A percentile compares a stretch with the other conserved stretches of the same genome.
Conservation (phyloP, 2,329 filamentous ascomycete genomes). For the Aspergillus amoenus region DNA sequence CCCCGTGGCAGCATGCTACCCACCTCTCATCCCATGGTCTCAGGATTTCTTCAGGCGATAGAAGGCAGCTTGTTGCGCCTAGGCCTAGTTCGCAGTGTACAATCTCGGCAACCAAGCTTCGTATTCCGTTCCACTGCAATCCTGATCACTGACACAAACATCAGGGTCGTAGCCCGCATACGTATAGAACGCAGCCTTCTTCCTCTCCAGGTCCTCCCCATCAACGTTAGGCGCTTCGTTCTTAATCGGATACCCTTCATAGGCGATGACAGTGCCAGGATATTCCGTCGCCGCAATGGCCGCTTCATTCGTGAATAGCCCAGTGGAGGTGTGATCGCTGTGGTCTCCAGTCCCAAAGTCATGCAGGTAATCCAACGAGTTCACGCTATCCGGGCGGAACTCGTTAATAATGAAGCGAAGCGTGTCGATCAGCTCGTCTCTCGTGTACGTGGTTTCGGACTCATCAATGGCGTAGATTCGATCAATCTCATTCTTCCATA, state of each 20-base stretch:
- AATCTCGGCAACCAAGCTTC: constrained; percentile 1
- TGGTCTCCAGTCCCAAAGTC: constrained; percentile 12
- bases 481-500: constrained; percentile 7
- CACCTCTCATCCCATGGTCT: no score
- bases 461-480: background rate
- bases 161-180: constrained; percentile 7
- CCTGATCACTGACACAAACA: constrained; percentile 5
- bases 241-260: constrained; percentile 14
- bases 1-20: no score
- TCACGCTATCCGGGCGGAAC: constrained; percentile 1
- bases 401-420: constrained; percentile 1
- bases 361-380: constrained; percentile 9
- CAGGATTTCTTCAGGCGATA: no score
- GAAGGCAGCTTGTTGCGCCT: no score
- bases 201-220: constrained; percentile 1
- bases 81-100: constrained; percentile 2
- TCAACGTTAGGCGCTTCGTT: background rate
- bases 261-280: constrained; percentile 4
- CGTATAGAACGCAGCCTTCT: constrained; percentile 10
- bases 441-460: constrained; percentile 5
- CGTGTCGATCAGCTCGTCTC: background rate
- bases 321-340: constrained; percentile 11
- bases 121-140: constrained; percentile 1
- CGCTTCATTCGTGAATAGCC: constrained; percentile 4
- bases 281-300: background rate